Percentiles rank a stretch among this genome's conserved stretches.
Evolutionary conservation across 108 stramenopile genomes (phyloP).

Genomic region (Fragilaria radians): DNA sequence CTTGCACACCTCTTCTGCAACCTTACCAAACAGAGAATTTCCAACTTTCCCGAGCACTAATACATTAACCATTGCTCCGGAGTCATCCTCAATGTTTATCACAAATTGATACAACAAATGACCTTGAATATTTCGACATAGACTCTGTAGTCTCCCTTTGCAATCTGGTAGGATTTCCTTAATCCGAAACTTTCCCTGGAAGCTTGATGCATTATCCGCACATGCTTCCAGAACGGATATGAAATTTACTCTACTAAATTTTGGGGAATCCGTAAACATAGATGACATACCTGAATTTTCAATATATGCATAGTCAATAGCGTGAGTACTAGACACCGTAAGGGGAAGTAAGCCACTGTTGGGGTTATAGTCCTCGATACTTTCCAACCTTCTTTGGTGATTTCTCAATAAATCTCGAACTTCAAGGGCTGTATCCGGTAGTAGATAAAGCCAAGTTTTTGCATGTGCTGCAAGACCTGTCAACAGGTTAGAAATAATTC

Average conservation of each 20-base stretch:
- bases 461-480: conserved; percentile 35
- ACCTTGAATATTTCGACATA: background rate
- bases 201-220: background rate
- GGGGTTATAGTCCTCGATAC: conserved; percentile 42
- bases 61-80: background rate
- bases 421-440: conserved; percentile 60
- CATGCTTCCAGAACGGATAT: background rate
- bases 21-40: background rate
- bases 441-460: conserved; percentile 53
- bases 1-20: background rate
- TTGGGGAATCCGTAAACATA: too few species aligned
- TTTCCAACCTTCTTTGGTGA: conserved; percentile 40
- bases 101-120: background rate
- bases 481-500: background rate
- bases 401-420: conserved; percentile 38
- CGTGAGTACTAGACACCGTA: background rate
- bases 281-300: background rate
- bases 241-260: too few species aligned
- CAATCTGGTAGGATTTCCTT: background rate
- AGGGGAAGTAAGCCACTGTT: conserved; percentile 41
- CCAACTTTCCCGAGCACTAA: background rate
- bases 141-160: background rate
- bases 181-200: background rate
- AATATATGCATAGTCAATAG: background rate
- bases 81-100: background rate